Evolutionary conservation across 2,329 filamentous ascomycete species (phyloP), one percentile per base, ranked within the genome.

Genomic region (Colletotrichum scovillei): DNA sequence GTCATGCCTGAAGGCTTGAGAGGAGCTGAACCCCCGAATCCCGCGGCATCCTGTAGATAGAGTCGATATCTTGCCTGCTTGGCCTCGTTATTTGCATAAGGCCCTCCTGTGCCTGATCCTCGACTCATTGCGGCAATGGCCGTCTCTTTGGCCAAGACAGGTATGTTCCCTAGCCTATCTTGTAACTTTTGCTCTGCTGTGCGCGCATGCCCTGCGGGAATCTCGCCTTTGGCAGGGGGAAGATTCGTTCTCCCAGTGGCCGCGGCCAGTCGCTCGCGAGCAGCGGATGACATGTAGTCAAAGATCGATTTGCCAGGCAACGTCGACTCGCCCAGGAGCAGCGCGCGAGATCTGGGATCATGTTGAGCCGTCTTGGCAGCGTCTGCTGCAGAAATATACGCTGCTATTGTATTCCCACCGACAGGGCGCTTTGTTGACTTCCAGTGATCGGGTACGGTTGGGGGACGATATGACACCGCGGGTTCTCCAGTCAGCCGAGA

Each of bases 271-370:
- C 92, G 91, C 64, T 96, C 92, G 74, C 97, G 91, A 4, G 94
- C 91, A 42, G 93, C 89, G 0, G 94, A 88, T 0, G 94, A 94
- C 76, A 99, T 88, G 82, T 94, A 99, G 82, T 98, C 95, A 81
- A 98, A 99, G 3, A 99, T 92, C 0, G 97, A 98, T 84, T 98
- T 98, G 0, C 95, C 94, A 0, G 95, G 95, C 0, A 98, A 86
- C 46, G 91, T 89, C 22, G 89, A 85, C 82, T 97, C 95, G 38
- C 94, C 94, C 1, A 98, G 87, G 32, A 68, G 67, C 42, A 91
- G 91, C 14, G 95, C 95, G 74, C 97, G 91, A 55, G 92, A 87
- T 78, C 91, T 92, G 0, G 94, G 92, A 80, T 97, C 91, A 9
- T 97, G 87, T 1, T 87, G 90, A 0, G 94, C 97, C 2, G 90